Evolutionary conservation across 1,284 basidiomycete species (phyloP).

Genomic region (Mycena citricolor): DNA sequence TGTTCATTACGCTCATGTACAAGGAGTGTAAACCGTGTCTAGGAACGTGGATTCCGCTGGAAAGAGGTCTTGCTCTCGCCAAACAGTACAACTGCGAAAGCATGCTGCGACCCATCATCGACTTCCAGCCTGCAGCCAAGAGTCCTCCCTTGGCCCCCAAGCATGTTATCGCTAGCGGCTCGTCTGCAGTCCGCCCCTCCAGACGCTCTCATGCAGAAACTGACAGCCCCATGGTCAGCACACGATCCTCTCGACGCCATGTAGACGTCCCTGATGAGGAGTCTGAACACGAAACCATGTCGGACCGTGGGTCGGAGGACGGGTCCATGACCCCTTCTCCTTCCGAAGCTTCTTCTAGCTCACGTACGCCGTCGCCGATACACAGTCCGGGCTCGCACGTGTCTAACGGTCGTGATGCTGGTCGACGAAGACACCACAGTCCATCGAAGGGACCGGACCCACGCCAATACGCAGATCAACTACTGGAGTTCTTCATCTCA

Average conservation of each 20-base stretch:
- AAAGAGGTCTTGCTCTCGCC: slow-evolving; percentile 83
- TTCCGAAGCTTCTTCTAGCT: slow-evolving; percentile 82
- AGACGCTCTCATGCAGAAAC: slow-evolving; percentile 46
- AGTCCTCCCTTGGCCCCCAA: slow-evolving; percentile 97
- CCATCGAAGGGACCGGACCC: slow-evolving; percentile 44
- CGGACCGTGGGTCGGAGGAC: slow-evolving; percentile 71
- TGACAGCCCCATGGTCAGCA: slow-evolving; percentile 38
- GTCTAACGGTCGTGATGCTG: slow-evolving; percentile 41
- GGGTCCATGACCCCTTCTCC: slow-evolving; percentile 85
- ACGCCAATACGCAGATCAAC: slow-evolving; percentile 86
- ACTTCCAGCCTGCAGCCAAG: slow-evolving; percentile 88
- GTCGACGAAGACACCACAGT: slow-evolving; percentile 29
- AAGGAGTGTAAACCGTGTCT: slow-evolving; percentile 11
- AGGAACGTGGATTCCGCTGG: slow-evolving; percentile 99
- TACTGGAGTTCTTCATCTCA: slow-evolving; percentile 98
- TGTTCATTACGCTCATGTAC: slow-evolving; percentile 13
- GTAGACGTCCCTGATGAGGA: slow-evolving; percentile 49
- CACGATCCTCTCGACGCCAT: slow-evolving; percentile 58
- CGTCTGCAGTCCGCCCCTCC: slow-evolving; percentile 50
- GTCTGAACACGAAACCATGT: slow-evolving; percentile 62
- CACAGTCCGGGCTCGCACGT: slow-evolving; percentile 49
- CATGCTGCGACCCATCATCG: slow-evolving; percentile 91
- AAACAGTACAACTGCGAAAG: slow-evolving; percentile 93
- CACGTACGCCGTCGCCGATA: slow-evolving; percentile 87
- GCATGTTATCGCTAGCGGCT: slow-evolving; percentile 76